Base-by-base conservation (phyloP, 371 early-diverging fungal species). In the Mucor plumbeus region DNA sequence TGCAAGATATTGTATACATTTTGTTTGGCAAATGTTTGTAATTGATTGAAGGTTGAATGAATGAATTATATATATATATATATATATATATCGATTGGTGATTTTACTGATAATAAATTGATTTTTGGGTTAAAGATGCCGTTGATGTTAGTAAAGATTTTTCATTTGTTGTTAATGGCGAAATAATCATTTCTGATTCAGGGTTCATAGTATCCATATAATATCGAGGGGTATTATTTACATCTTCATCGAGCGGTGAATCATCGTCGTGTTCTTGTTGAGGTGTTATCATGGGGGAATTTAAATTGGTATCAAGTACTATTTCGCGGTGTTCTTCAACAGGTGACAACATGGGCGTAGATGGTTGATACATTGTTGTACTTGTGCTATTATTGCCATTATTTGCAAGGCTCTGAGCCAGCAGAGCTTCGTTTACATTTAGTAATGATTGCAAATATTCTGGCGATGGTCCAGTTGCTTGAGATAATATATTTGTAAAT, bases 391-490 rank as follows among this genome's bases (percentile, higher is more conserved):
- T 5, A 17, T 33, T 21, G 26, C 19, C 11, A 4, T 48, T 63
- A 41, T 61, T 74, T 13, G 74, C 74, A 33, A 75, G 67, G 38
- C 77, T 77, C 64, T 75, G 74, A 63, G 72, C 75, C 69, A 79
- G 72, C 70, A 78, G 71, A 68, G 70, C 64, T 31, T 75, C 79
- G 33, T 81, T 75, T 31, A 77, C 75, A 50, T 80, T 67, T 3
- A 80, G 59, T 34, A 78, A 54, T 3, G 78, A 70, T 38, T 73
- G 69, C 13, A 81, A 65, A 31, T 81, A 81, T 64, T 75, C 76
- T 35, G 75, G 74, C 48, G 79, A 75, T 15, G 79, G 81, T 6
- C 79, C 74, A 36, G 72, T 56, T 17, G 53, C 40, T 50, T 34
- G 31, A 9, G 60, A 54, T 3, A 71, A 39, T 10, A 68, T 68